Evolutionary conservation across 2,329 filamentous ascomycete species (phyloP), one percentile per base, ranked within the genome.

Genomic region (Didymella exigua): DNA sequence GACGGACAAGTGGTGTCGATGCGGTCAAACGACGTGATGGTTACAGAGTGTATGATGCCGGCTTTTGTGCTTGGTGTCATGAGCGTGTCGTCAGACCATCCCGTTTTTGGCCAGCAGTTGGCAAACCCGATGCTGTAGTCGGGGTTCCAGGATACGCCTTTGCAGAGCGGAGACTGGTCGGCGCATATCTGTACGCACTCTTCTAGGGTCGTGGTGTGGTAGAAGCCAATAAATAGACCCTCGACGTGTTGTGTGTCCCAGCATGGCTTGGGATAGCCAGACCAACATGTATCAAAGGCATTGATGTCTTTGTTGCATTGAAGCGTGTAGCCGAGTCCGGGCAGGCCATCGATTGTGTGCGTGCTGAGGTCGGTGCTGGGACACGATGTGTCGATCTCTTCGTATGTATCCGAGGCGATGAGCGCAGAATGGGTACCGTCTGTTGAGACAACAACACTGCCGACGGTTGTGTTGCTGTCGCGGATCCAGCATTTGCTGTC

Each of bases 71-170:
- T 27, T 0, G 67, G 60, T 0, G 55, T 49, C 1, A 38, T 23
- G 14, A 71, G 36, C 2, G 36, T 43, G 14, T 56, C 52, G 11
- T 56, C 46, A 0, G 31, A 29, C 6, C 56, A 67, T 1, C 59
- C 65, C 0, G 62, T 65, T 23, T 71, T 74, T 16, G 62, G 67
- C 59, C 62, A 68, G 60, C 71, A 74, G 34, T 74, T 74, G n/a
- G 70, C 69, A 30, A 58, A 73, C 5, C 71, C 71, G 27, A 70
- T 66, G 36, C 65, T 49, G 3, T 70, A 56, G 2, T 48, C 61
- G 0, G 70, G 68, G 27, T 66, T 69, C 63, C 67, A 74, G 0
- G 61, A 58, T 1, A 71, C 71, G 3, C 60, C 68, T 26, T 56
- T 60, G 44, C 71, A 74, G 11, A 72, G 64, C 0, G 71, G 71